Evolutionary conservation across 106 monocot species (phyloP).

Genomic region (Dendrobium huoshanense): DNA sequence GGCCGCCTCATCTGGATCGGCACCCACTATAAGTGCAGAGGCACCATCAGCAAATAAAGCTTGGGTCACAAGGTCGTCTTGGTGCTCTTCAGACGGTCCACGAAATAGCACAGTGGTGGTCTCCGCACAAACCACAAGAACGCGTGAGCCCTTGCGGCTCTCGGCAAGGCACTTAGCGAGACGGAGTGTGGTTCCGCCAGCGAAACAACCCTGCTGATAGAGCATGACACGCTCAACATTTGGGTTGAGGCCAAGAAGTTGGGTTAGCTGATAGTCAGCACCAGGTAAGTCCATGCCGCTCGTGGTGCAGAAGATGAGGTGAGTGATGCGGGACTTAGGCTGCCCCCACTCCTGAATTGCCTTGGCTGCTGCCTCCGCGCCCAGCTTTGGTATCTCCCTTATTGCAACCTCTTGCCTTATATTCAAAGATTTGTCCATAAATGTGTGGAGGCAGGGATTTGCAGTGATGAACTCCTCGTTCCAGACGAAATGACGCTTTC

Average conservation of each 20-base stretch:
- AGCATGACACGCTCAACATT: neutral
- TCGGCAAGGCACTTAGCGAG: neutral
- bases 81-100: conserved; percentile 3
- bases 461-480: neutral
- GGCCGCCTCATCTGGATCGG: neutral
- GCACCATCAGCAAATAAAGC: conserved; percentile 9
- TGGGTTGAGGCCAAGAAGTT: conserved; percentile 8
- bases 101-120: conserved; percentile 4
- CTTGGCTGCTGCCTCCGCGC: neutral
- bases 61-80: neutral
- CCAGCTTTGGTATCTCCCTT: conserved; percentile 4
- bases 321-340: conserved; percentile 3
- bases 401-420: neutral
- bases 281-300: conserved; percentile 11
- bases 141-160: neutral
- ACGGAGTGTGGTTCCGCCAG: neutral
- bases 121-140: neutral
- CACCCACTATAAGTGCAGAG: neutral
- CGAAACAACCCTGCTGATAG: conserved; percentile 1
- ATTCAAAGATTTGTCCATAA: neutral
- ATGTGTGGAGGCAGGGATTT: neutral
- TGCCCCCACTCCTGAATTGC: conserved; percentile 10
- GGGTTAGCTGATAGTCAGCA: conserved; percentile 4
- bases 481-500: conserved; percentile 2
- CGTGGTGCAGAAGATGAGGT: conserved; percentile 9